Conservation (phyloP, 1,139 yeast genomes). For the Saccharomycopsis hybrid region DNA sequence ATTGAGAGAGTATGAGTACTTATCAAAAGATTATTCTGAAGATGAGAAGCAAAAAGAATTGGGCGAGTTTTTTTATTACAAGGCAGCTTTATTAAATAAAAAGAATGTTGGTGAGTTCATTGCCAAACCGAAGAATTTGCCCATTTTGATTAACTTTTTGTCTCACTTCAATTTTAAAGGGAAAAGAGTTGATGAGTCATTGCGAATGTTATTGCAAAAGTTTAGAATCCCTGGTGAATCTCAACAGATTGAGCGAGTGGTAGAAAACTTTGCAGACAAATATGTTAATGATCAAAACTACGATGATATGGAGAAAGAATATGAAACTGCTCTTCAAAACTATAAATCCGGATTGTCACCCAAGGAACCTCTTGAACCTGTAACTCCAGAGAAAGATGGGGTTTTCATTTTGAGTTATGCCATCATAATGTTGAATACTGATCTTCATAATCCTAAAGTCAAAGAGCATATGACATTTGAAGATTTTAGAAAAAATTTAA, state of each 20-base stretch:
- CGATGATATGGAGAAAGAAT: constrained; percentile 26
- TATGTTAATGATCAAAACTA: constrained; percentile 58
- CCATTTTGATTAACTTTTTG: constrained; percentile 59
- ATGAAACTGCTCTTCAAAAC: constrained; percentile 26
- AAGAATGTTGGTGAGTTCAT: constrained; percentile 80
- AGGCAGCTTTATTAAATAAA: constrained; percentile 79
- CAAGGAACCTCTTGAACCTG: constrained; percentile 47
- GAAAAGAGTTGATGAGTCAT: constrained; percentile 86
- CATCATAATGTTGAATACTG: constrained; percentile 72
- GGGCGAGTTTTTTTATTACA: constrained; percentile 70
- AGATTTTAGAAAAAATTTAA: constrained; percentile 70
- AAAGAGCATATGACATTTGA: constrained; percentile 84
- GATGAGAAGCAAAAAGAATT: constrained; percentile 36
- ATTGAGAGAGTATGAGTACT: constrained; percentile 9
- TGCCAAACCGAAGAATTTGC: constrained; percentile 66
- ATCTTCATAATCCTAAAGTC: constrained; percentile 70
- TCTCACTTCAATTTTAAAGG: constrained; percentile 66
- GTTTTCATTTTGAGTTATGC: constrained; percentile 70
- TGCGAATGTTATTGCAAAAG: constrained; percentile 71
- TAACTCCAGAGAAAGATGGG: constrained; percentile 65
- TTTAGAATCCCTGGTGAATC: constrained; percentile 97
- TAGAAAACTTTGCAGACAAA: constrained; percentile 78
- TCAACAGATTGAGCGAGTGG: constrained; percentile 88
- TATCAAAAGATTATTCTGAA: constrained; percentile 1
- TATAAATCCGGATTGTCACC: constrained; percentile 24